phyloP scores from a whole-genome alignment of 2,329 filamentous ascomycete genomes.

The Orbilia brochopaga region DNA sequence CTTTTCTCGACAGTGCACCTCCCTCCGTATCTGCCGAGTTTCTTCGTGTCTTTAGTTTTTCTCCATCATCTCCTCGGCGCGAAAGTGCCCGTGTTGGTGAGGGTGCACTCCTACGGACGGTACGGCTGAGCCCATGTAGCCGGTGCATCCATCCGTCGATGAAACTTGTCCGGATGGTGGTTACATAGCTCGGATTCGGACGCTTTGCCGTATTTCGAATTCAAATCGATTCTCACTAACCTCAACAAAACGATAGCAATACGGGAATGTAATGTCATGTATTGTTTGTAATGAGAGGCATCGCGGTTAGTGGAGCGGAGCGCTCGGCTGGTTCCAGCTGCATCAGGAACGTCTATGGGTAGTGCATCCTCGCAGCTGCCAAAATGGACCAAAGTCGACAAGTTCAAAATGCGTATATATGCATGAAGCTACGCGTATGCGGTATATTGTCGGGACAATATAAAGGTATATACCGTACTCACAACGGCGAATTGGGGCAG shows the following conservation, averaged over 20 bases:
- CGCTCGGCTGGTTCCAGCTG: background rate
- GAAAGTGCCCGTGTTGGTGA: conserved; percentile 7
- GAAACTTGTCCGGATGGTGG: conserved; percentile 4
- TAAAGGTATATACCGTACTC: too few relatives aligned
- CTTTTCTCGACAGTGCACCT: background rate
- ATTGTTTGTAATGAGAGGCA: background rate
- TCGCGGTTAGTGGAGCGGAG: background rate
- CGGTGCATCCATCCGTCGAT: conserved; percentile 19
- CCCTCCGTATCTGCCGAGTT: too few relatives aligned
- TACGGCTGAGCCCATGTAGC: conserved; percentile 28
- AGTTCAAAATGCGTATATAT: background rate
- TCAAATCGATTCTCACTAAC: background rate
- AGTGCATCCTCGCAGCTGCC: background rate
- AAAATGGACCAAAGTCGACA: background rate
- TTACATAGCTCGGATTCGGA: background rate
- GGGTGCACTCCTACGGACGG: conserved; percentile 7
- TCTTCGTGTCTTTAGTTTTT: too few relatives aligned
- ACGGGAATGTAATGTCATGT: background rate
- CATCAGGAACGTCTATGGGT: background rate
- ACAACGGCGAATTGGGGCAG: conserved; percentile 1
- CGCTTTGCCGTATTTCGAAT: background rate
- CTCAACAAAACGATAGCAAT: conserved; percentile 4
- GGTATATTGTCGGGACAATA: too few relatives aligned
- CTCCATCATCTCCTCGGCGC: background rate
- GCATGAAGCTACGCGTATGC: too few relatives aligned